These are phyloP conservation scores for Seiridium cupressi DNA, from an alignment of 2,329 filamentous ascomycete species.

Conservation along the genomic window DNA sequence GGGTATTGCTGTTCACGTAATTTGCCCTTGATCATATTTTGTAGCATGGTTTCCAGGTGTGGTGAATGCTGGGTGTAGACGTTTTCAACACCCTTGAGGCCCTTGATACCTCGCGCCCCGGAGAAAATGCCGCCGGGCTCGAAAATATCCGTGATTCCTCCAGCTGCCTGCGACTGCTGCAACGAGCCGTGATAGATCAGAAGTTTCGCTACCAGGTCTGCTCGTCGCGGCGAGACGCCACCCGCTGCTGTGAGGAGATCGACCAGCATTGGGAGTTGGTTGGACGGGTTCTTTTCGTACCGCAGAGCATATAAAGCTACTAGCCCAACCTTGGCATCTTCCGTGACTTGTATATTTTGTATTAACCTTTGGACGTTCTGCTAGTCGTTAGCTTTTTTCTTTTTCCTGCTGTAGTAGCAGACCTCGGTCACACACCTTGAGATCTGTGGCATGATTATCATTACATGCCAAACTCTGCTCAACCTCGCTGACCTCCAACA, in stretches of 20 bases:
- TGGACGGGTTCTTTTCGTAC: slow-evolving; percentile 84
- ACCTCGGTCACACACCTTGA: slow-evolving; percentile 63
- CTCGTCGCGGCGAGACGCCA: slow-evolving; percentile 71
- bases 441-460: slow-evolving; percentile 85
- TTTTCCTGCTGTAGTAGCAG: neutral
- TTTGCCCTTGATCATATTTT: slow-evolving; percentile 89
- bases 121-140: slow-evolving; percentile 90
- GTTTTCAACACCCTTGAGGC: slow-evolving; percentile 95
- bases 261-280: slow-evolving; percentile 77
- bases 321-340: slow-evolving; percentile 82
- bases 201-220: slow-evolving; percentile 78
- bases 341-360: slow-evolving; percentile 71
- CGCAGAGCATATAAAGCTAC: slow-evolving; percentile 94
- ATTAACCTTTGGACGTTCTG: slow-evolving; percentile 85
- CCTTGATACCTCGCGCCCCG: slow-evolving; percentile 85
- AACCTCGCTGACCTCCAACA: slow-evolving; percentile 95
- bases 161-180: slow-evolving; percentile 71
- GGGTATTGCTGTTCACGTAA: slow-evolving; percentile 86
- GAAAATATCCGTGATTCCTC: slow-evolving; percentile 87
- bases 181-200: slow-evolving; percentile 84
- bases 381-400: slow-evolving; percentile 18
- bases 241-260: slow-evolving; percentile 84
- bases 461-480: slow-evolving; percentile 97
- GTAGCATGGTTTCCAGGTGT: slow-evolving; percentile 79
- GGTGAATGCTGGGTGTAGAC: slow-evolving; percentile 98